phyloP scores from a whole-genome alignment of 306 rosid genomes.

The Morella rubra region DNA sequence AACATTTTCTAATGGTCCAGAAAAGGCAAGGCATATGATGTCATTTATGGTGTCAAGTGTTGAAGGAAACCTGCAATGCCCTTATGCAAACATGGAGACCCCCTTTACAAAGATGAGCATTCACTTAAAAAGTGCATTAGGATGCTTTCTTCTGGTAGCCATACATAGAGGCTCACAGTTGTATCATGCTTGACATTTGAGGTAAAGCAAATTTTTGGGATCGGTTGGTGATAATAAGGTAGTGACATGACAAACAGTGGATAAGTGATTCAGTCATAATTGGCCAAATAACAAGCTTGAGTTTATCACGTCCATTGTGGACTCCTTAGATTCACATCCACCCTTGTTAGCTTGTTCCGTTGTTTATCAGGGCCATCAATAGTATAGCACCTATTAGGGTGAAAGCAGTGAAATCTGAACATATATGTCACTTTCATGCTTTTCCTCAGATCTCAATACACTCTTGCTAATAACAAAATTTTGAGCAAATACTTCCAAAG shows the following conservation, averaged over 20 bases:
- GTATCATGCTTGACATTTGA: background rate
- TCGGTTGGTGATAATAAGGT: background rate
- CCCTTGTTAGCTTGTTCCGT: background rate
- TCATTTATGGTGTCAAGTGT: background rate
- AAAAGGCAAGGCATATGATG: background rate
- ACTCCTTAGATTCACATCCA: slow-evolving; percentile 1
- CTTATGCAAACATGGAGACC: background rate
- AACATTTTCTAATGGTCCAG: background rate
- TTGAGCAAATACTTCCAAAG: no score
- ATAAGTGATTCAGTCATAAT: background rate
- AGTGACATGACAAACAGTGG: background rate
- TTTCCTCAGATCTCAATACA: background rate
- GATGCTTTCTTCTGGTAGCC: background rate
- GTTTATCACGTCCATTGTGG: background rate
- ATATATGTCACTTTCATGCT: background rate
- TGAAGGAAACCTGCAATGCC: slow-evolving; percentile 6
- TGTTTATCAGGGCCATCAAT: background rate
- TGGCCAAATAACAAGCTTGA: background rate
- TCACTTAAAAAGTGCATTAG: background rate
- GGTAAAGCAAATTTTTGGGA: background rate
- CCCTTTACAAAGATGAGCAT: background rate
- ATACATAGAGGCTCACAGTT: slow-evolving; percentile 17
- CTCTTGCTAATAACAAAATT: background rate
- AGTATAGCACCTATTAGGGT: background rate
- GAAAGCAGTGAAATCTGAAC: background rate